Evolutionary conservation across 371 early-diverging fungal genomes (phyloP), one percentile per base, ranked within the genome.

Genomic region (Thermomucor indicae-seudaticae): DNA sequence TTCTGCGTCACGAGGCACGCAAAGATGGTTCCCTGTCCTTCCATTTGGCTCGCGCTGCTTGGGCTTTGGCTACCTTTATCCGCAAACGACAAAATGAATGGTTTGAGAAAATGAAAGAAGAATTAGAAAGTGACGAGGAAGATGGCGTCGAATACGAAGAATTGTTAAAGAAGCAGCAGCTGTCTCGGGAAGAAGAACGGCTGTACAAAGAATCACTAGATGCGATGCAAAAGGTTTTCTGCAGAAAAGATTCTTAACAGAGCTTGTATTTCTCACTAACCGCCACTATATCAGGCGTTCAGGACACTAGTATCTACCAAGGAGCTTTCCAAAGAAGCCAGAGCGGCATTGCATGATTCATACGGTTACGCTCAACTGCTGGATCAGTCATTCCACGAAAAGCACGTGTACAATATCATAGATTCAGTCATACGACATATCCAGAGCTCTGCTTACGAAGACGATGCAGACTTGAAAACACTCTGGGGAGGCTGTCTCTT

Each of bases 401-500:
- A 55, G 0, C 58, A 62, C 14, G 44, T 61, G 1, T 24, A 43
- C 16, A 14, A 40, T n/a, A 53, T 75, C 0, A n/a, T 59, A 3
- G 40, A 65, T 19, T 30, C 61, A 2, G 38, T 60, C 2, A 50
- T 55, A 10, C n/a, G 28, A 2, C 58, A 54, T 24, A 47, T 70
- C 31, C 45, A 67, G 28, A 47, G 43, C 6, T n/a, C 68, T 5
- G 31, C 41, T 1, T 54, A 67, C 29, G 43, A 65, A 40, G 30
- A 60, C 0, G 37, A 64, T 30, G 50, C 61, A n/a, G 62, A 65
- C 23, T 38, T 64, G 3, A 32, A 63, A 17, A 55, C 50, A 7
- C 31, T 70, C 19, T 63, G 62, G 57, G 75, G 65, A 14, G 61
- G 68, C 6, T 58, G 57, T 53, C 46, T 74, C 6, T 34, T 68